Percentiles rank a stretch among this genome's conserved stretches.
Conservation (phyloP, 1,139 yeast genomes). For the Geotrichum histeridarum region DNA sequence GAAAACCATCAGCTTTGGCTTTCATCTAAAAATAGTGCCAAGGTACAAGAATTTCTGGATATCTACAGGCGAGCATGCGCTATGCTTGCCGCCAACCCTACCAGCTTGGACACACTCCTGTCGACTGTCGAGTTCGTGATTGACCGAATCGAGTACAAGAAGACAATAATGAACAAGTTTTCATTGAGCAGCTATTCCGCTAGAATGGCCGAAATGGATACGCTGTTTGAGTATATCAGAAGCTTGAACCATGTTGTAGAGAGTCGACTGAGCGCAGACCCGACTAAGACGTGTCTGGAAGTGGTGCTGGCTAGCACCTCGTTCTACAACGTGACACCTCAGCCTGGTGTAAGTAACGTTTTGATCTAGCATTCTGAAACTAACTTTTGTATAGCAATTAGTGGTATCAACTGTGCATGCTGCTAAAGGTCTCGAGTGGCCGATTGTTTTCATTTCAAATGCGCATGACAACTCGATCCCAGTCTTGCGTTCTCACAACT, state of each 20-base stretch:
- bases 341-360: slow-evolving; percentile 12
- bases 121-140: slow-evolving; percentile 1
- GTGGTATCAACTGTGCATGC: slow-evolving; percentile 75
- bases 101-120: slow-evolving; percentile 4
- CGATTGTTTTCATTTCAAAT: slow-evolving; percentile 64
- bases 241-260: slow-evolving; percentile 31
- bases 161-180: not conserved
- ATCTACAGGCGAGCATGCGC: slow-evolving; percentile 37
- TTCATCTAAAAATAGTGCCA: slow-evolving; percentile 1
- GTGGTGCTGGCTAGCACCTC: slow-evolving; percentile 5
- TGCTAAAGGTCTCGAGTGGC: slow-evolving; percentile 94
- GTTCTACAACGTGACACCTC: slow-evolving; percentile 8
- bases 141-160: slow-evolving; percentile 10
- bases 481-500: slow-evolving; percentile 32
- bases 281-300: slow-evolving; percentile 8
- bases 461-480: slow-evolving; percentile 35
- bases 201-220: not conserved
- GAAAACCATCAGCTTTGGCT: slow-evolving; percentile 28
- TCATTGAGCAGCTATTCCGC: not conserved
- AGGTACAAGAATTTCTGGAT: slow-evolving; percentile 34
- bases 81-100: slow-evolving; percentile 18
- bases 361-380: not conserved
- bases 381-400: slow-evolving; percentile 9
- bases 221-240: slow-evolving; percentile 13
- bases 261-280: not conserved